Percentiles rank a stretch among this genome's conserved stretches.
These are phyloP conservation scores for Geotrichum histeridarum DNA, from an alignment of 1,139 yeast species.

Conservation along the genomic window DNA sequence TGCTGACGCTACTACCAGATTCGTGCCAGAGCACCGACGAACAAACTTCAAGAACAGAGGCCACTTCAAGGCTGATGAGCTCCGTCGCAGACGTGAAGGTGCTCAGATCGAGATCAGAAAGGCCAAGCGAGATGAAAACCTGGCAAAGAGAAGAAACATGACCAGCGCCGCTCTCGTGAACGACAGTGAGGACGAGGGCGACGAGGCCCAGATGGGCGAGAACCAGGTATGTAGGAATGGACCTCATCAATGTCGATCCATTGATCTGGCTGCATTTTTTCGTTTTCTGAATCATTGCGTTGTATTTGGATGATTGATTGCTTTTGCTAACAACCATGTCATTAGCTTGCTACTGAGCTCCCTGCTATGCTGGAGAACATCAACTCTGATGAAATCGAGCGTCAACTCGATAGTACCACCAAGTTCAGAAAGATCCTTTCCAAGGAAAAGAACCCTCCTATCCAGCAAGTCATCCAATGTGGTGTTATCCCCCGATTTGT, in stretches of 20 bases:
- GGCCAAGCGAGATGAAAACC: conserved; percentile 91
- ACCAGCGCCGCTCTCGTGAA: conserved; percentile 43
- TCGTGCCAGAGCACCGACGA: conserved; percentile 96
- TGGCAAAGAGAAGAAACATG: conserved; percentile 87
- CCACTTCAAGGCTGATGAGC: conserved; percentile 90
- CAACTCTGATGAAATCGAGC: conserved; percentile 69
- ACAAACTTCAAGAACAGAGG: conserved; percentile 94
- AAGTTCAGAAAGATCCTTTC: conserved; percentile 90
- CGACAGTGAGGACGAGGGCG: conserved; percentile 45
- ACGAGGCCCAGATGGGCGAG: conserved; percentile 24
- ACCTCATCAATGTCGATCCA: neutral
- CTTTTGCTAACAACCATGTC: conserved; percentile 10
- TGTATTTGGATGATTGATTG: conserved; percentile 40
- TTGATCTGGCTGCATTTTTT: conserved; percentile 1
- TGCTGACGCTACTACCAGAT: conserved; percentile 73
- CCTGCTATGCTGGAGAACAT: conserved; percentile 84
- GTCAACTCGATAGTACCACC: conserved; percentile 82
- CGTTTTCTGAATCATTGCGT: neutral
- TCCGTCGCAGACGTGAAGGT: conserved; percentile 95
- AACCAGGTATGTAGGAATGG: conserved; percentile 24
- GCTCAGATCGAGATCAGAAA: conserved; percentile 96
- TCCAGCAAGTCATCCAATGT: conserved; percentile 82
- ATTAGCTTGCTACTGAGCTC: conserved; percentile 46
- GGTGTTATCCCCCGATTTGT: conserved; percentile 93
- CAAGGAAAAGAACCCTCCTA: conserved; percentile 96